phyloP scores from a whole-genome alignment of 179 eudicot genomes.

The Corrigiola litoralis region DNA sequence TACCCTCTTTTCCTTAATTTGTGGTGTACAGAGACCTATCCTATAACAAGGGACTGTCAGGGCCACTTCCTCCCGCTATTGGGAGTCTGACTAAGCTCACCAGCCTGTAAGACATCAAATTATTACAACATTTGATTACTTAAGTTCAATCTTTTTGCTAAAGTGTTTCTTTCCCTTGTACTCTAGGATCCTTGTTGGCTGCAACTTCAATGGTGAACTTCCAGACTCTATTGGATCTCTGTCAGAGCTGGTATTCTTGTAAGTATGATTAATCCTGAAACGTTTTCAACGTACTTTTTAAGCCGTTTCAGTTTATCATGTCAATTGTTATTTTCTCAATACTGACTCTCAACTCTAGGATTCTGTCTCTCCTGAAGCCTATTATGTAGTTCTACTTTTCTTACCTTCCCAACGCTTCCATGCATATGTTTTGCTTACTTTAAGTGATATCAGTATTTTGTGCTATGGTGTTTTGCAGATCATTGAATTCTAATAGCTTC shows the following conservation, averaged over 20 bases:
- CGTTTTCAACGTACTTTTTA: not conserved
- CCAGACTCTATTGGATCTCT: conserved; percentile 59
- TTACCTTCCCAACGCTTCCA: not conserved
- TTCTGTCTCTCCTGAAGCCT: not conserved
- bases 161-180: not conserved
- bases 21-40: conserved; percentile 45
- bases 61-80: conserved; percentile 45
- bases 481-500: conserved; percentile 67
- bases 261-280: conserved; percentile 24
- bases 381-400: not conserved
- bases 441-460: not conserved
- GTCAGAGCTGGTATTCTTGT: conserved; percentile 39
- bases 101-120: conserved; percentile 40
- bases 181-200: conserved; percentile 50
- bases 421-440: not conserved
- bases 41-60: conserved; percentile 43
- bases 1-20: not conserved
- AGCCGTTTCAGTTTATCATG: not conserved
- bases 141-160: not conserved
- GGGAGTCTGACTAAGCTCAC: conserved; percentile 46
- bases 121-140: not conserved
- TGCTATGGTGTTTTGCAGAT: conserved; percentile 37
- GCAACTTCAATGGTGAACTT: conserved; percentile 54
- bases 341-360: not conserved
- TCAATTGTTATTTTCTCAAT: not conserved